phyloP scores from a whole-genome alignment of 345 rosid genomes.

The Gynandropsis gynandra region DNA sequence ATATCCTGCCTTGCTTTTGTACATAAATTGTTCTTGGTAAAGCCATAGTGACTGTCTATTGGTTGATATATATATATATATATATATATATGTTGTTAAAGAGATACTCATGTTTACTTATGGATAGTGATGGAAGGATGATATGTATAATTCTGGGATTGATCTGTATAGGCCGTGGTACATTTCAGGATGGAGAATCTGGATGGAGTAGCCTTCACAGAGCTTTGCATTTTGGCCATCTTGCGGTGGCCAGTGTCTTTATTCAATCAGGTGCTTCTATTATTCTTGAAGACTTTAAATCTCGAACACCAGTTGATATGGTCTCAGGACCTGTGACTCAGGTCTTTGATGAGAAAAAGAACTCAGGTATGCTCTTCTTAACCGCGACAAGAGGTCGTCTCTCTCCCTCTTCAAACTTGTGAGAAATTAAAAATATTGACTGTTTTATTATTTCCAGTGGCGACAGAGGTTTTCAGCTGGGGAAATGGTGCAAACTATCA shows the following conservation, averaged over 20 bases:
- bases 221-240: conserved; percentile 98
- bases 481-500: conserved; percentile 97
- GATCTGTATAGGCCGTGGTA: conserved; percentile 1
- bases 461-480: conserved; percentile 94
- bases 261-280: conserved; percentile 74
- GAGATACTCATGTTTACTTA: too few species aligned
- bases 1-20: too few species aligned
- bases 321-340: conserved; percentile 87
- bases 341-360: conserved; percentile 40
- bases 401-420: conserved; percentile 6
- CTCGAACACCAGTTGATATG: conserved; percentile 72
- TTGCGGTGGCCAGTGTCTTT: conserved; percentile 83
- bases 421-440: background rate
- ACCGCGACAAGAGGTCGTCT: conserved; percentile 1
- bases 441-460: conserved; percentile 38
- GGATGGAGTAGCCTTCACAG: conserved; percentile 98
- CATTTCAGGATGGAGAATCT: conserved; percentile 93
- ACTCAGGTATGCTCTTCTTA: conserved; percentile 43
- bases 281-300: conserved; percentile 62
- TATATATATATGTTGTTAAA: too few species aligned
- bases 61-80: too few species aligned
- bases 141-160: background rate
- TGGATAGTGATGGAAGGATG: background rate
- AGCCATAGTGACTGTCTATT: too few species aligned
- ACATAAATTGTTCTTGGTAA: too few species aligned